These are phyloP conservation scores for Bauhinia variegata DNA, from an alignment of 306 rosid species.

Conservation along the genomic window DNA sequence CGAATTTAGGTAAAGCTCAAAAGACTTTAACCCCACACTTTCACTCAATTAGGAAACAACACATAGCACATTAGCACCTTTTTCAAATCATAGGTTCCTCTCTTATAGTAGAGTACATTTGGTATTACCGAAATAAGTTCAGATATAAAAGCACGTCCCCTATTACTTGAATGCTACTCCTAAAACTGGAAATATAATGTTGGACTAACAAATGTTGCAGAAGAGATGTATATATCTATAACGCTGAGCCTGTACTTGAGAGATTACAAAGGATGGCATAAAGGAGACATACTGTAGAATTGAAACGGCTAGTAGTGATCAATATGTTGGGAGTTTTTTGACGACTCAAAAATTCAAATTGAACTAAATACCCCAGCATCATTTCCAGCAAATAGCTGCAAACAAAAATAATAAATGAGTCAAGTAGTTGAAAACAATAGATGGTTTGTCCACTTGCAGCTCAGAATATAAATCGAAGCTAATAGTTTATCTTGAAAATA, in stretches of 20 bases:
- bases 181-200: neutral
- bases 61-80: constrained; percentile 65
- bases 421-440: constrained; percentile 8
- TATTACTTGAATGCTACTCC: constrained; percentile 28
- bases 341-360: constrained; percentile 57
- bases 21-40: constrained; percentile 10
- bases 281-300: constrained; percentile 62
- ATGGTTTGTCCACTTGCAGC: neutral
- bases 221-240: neutral
- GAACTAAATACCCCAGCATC: constrained; percentile 87
- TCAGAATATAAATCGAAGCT: neutral
- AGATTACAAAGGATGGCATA: constrained; percentile 6
- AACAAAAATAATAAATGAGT: constrained; percentile 22
- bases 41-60: neutral
- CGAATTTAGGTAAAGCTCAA: constrained; percentile 12
- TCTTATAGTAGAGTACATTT: constrained; percentile 80
- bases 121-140: constrained; percentile 81
- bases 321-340: constrained; percentile 62
- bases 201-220: neutral
- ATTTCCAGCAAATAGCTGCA: constrained; percentile 82
- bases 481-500: neutral
- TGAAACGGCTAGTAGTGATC: constrained; percentile 83
- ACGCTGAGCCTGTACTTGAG: neutral
- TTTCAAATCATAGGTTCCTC: constrained; percentile 95
- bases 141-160: constrained; percentile 86